Base-by-base conservation (phyloP, 805 yeast species). In the Saccharomycopsis sp. region DNA sequence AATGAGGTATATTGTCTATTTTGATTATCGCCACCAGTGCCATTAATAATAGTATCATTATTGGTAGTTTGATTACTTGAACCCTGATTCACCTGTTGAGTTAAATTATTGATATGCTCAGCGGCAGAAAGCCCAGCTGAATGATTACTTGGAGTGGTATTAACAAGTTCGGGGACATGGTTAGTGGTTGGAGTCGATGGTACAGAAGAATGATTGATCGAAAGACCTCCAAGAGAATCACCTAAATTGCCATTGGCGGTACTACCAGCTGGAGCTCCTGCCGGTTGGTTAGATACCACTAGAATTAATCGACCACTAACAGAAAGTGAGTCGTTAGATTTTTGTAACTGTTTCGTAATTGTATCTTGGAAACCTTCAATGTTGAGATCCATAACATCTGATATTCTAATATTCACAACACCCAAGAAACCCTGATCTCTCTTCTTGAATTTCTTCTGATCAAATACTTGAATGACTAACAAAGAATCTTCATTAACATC, bases 401-500 rank as follows among this genome's bases (percentile, higher is more conserved):
- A 90, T 24, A 93, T 76, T 53, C 94, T 73, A 42, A 93, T 75
- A 62, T 93, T 93, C 50, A 93, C 93, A 16, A 93, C 97, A 47
- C 99, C 99, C 43, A 93, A 70, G 56, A 93, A 93, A 4, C 99
- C 99, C 64, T 93, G 99, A 61, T 93, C 98, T 74, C 88, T 89
- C 78, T 87, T 88, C 63, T 93, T 93, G 69, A 93, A 93, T 65
- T 93, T 93, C 62, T 88, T 89, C 62, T 90, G 97, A 63, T 93
- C 97, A 65, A 93, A 93, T 5, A 93, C 93, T 63, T 93, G 97
- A 51, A 93, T 78, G 11, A 90, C 95, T 41, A 93, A 69, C 36
- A 89, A 85, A 6, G 95, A 83, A 58, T 83, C 83, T 57, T 85
- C 95, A 41, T 71, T 75, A 33, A 81, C 84, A 48, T 79, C 71